Evolutionary conservation across 805 yeast genomes (phyloP), one percentile per base, ranked within the genome.

Genomic region (Wickerhamomyces queroliae): DNA sequence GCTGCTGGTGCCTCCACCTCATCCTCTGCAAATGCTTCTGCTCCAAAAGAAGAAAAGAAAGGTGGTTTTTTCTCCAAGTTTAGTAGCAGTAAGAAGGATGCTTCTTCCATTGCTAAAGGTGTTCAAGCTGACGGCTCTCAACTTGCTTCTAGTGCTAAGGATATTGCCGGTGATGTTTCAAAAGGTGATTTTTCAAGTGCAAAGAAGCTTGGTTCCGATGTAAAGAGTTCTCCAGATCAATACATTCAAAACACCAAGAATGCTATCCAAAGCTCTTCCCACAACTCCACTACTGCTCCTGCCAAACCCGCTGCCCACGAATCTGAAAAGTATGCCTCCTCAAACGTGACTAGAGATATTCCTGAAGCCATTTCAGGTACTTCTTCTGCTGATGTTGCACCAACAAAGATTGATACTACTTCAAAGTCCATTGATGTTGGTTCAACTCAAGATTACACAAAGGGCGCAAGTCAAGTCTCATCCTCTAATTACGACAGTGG

Each of bases 61-160:
- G 38, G 42, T 41, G 36, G 39, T 15, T 37, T 40, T 5, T 30
- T 44, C 26, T 44, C 41, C 19, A 44, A 42, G 9, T 24, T 44
- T 5, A 36, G 41, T 15, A 42, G n/a, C 21, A 10, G 13, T 16
- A 30, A 30, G 19, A 30, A 30, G 15, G 33, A 30, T 30, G 22
- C 33, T 19, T 12, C 33, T 11, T 18, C 33, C 7, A 18, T 30
- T 19, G 33, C 10, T 8, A 30, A 30, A 19, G 33, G 33, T 20
- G 41, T 32, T 3, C 33, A 33, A 30, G 23, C 40, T 13, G 47
- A 41, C 30, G 42, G 38, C 23, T 7, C 18, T 6, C 22, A 36
- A n/a, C 13, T 16, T 22, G 33, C 54, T 26, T 59, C 59, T 12
- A 56, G 55, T 18, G 41, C 53, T 23, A 59, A 62, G 8, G 18